Conservation (phyloP, 257 asterid genomes). For the Capsicum chinense region DNA sequence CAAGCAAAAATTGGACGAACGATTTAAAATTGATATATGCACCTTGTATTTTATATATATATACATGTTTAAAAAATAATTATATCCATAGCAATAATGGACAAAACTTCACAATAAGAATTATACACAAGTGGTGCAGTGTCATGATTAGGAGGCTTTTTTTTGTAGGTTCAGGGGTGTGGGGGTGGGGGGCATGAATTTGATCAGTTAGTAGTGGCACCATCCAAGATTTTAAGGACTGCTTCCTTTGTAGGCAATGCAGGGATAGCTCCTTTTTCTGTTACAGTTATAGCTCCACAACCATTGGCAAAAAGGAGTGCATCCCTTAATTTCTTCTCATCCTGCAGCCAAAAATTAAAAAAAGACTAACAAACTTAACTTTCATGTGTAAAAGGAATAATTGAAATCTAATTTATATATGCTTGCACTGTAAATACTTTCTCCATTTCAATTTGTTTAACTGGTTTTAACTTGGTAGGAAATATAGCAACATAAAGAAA, state of each 20-base stretch:
- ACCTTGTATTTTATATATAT: not conserved
- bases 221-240: constrained; percentile 41
- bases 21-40: not conserved
- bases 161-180: not conserved
- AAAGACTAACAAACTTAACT: not conserved
- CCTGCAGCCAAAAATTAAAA: not conserved
- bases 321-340: constrained; percentile 22
- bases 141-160: not conserved
- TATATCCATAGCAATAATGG: not conserved
- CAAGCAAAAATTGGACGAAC: not conserved
- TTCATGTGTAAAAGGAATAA: not conserved
- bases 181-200: not conserved
- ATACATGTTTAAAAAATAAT: not conserved
- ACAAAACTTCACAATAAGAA: not conserved
- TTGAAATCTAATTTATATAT: not conserved
- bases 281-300: constrained; percentile 24
- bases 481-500: too few relatives aligned
- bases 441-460: too few relatives aligned
- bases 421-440: not conserved
- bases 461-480: too few relatives aligned
- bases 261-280: constrained; percentile 62
- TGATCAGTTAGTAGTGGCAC: constrained; percentile 36
- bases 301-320: constrained; percentile 20
- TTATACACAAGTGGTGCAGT: constrained; percentile 17
- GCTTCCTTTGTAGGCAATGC: constrained; percentile 43